Evolutionary conservation across 805 yeast species (phyloP).

Genomic region (Teunomyces pallodes): DNA sequence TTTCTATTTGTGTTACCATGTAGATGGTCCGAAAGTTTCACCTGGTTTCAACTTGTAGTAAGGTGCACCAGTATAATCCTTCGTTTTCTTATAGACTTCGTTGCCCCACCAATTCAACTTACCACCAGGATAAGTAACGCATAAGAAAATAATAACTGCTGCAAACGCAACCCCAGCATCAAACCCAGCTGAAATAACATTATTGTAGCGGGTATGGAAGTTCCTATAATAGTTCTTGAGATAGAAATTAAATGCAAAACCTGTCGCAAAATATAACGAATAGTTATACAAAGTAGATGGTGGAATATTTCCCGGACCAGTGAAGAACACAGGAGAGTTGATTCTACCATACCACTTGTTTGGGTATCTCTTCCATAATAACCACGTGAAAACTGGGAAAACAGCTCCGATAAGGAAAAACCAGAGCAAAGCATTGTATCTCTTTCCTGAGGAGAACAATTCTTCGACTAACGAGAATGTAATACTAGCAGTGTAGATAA

Average conservation of each 20-base stretch:
- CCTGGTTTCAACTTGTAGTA: conserved; percentile 10
- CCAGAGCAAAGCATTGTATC: conserved; percentile 28
- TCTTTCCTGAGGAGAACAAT: conserved; percentile 26
- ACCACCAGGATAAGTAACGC: conserved; percentile 19
- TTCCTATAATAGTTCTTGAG: conserved; percentile 10
- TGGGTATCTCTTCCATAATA: conserved; percentile 12
- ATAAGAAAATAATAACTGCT: conserved; percentile 37
- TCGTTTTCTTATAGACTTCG: conserved; percentile 13
- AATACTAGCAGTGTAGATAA: conserved; percentile 17
- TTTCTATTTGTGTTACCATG: conserved; percentile 9
- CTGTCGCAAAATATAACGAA: conserved; percentile 15
- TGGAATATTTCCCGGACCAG: conserved; percentile 16
- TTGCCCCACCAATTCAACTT: conserved; percentile 16
- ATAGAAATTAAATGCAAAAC: conserved; percentile 15
- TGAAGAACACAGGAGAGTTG: conserved; percentile 12
- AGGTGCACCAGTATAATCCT: conserved; percentile 10
- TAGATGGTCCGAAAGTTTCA: conserved; percentile 13
- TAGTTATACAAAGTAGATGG: conserved; percentile 17
- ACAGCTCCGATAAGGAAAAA: conserved; percentile 34
- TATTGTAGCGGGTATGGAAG: conserved; percentile 14
- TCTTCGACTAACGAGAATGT: conserved; percentile 41
- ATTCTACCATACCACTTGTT: conserved; percentile 18
- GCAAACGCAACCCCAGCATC: conserved; percentile 29
- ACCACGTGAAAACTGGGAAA: conserved; percentile 17
- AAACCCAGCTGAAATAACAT: conserved; percentile 14